phyloP scores from a whole-genome alignment of 805 yeast species.

The Starmerella bombi region DNA sequence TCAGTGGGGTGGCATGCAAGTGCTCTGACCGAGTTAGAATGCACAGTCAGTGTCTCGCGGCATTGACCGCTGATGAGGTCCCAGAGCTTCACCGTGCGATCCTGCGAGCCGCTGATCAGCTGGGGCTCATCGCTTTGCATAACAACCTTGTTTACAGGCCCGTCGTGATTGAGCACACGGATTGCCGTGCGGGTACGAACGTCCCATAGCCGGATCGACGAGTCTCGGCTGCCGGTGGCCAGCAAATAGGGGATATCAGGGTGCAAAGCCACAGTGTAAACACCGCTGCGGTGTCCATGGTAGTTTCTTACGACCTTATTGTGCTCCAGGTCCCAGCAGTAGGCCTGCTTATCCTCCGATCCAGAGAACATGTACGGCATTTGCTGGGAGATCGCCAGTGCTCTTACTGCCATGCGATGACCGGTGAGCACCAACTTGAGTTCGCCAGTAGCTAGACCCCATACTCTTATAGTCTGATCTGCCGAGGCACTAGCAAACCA shows the following conservation, averaged over 20 bases:
- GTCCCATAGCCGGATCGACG: constrained; percentile 86
- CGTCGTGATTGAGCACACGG: constrained; percentile 61
- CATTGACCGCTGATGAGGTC: constrained; percentile 72
- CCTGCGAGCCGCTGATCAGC: constrained; percentile 68
- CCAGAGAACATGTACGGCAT: constrained; percentile 86
- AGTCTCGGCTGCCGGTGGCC: constrained; percentile 81
- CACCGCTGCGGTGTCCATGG: constrained; percentile 89
- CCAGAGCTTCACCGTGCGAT: constrained; percentile 79
- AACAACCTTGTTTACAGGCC: constrained; percentile 55
- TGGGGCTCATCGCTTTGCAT: constrained; percentile 74
- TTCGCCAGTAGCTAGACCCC: constrained; percentile 70
- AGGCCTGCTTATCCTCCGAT: constrained; percentile 82
- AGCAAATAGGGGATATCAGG: constrained; percentile 66
- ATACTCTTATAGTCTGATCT: constrained; percentile 76
- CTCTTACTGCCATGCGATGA: constrained; percentile 79
- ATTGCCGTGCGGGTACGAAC: constrained; percentile 65
- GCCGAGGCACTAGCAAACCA: constrained; percentile 90
- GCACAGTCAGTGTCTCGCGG: constrained; percentile 64
- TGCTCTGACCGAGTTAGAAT: constrained; percentile 66
- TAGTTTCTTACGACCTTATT: constrained; percentile 72
- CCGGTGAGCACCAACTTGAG: constrained; percentile 72
- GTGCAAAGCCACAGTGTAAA: constrained; percentile 70
- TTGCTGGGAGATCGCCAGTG: constrained; percentile 53
- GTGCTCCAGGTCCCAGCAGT: constrained; percentile 92
- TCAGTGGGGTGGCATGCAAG: constrained; percentile 56